These are phyloP conservation scores for Suhomyces kunorum DNA, from an alignment of 1,139 yeast species.

Conservation along the genomic window DNA sequence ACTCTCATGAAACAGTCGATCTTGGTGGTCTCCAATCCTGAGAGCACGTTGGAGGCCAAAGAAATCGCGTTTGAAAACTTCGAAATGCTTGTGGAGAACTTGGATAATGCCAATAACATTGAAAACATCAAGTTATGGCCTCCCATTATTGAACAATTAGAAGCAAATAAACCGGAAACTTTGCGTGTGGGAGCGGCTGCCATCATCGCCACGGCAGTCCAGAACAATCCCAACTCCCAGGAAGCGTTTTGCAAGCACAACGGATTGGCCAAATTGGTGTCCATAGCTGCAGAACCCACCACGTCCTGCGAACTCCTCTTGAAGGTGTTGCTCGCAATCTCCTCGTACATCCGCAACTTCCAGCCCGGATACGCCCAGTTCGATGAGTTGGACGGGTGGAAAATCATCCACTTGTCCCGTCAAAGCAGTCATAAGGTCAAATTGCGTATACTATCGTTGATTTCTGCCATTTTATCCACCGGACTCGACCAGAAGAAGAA, in stretches of 20 bases:
- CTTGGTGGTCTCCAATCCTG: conserved; percentile 60
- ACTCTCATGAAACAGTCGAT: conserved; percentile 78
- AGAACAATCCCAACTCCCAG: conserved; percentile 80
- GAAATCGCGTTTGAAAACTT: conserved; percentile 84
- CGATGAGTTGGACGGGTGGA: conserved; percentile 65
- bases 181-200: conserved; percentile 66
- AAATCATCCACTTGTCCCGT: conserved; percentile 24
- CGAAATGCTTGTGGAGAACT: conserved; percentile 89
- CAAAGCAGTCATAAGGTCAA: conserved; percentile 40
- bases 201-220: conserved; percentile 87
- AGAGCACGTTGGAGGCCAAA: conserved; percentile 61
- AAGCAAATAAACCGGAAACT: conserved; percentile 33
- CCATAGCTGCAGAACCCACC: conserved; percentile 31
- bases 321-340: conserved; percentile 77
- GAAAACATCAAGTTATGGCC: conserved; percentile 84
- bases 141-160: conserved; percentile 54
- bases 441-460: conserved; percentile 56
- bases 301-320: conserved; percentile 43
- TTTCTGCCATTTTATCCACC: conserved; percentile 59
- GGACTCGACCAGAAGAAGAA: conserved; percentile 44
- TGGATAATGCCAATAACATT: conserved; percentile 93
- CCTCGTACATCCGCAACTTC: conserved; percentile 75
- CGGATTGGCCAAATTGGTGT: conserved; percentile 50
- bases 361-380: conserved; percentile 57
- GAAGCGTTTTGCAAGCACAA: conserved; percentile 56